Percentiles rank a stretch among this genome's conserved stretches.
phyloP scores from a whole-genome alignment of 306 rosid species.

The Albizia julibrissin region DNA sequence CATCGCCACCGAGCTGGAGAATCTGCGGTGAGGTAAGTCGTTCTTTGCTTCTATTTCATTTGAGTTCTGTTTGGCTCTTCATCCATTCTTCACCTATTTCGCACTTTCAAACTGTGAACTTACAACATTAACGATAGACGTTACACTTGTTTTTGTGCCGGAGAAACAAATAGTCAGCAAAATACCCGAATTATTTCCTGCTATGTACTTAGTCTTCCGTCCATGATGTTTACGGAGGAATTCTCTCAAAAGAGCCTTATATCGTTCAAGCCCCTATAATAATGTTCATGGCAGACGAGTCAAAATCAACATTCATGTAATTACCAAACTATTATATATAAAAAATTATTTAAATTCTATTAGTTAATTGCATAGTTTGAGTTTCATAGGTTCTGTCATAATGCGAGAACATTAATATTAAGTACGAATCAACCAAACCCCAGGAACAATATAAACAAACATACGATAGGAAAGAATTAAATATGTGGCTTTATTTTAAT shows the following conservation, averaged over 20 bases:
- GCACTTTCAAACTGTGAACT: too few species aligned
- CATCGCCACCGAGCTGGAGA: too few species aligned
- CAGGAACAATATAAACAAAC: background rate
- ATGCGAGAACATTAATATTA: background rate
- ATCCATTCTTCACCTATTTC: too few species aligned
- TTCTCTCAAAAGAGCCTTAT: constrained; percentile 48
- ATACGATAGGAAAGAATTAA: background rate
- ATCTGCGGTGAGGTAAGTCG: too few species aligned
- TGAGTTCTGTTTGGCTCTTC: too few species aligned
- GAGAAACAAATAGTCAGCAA: too few species aligned
- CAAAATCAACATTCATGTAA: background rate
- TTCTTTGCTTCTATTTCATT: too few species aligned
- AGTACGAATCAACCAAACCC: background rate
- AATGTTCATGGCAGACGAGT: constrained; percentile 13
- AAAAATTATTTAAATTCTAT: background rate
- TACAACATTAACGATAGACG: too few species aligned
- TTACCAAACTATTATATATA: background rate
- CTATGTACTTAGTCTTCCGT: constrained; percentile 78
- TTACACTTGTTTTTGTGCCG: too few species aligned
- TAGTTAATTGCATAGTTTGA: background rate
- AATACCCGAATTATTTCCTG: constrained; percentile 45
- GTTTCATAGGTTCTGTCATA: background rate
- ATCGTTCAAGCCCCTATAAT: constrained; percentile 53
- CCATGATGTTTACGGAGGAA: constrained; percentile 61
- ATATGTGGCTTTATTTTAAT: background rate